Base-by-base conservation (phyloP, 257 asterid species). In the Coffea eugenioides region DNA sequence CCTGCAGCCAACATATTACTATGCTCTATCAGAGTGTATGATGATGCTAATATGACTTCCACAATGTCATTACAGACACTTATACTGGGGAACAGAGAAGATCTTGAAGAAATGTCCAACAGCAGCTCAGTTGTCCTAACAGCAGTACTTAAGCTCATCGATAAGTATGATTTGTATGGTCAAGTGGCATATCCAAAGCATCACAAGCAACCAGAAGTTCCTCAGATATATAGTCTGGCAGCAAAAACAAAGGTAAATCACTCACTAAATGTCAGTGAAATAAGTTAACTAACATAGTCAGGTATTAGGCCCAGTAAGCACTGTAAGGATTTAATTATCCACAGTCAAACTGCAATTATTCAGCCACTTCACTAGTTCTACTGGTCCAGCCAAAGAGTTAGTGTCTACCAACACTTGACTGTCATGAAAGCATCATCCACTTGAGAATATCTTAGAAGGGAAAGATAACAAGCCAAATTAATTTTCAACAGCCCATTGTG, bases 81-180 rank as follows among this genome's bases (percentile, higher is more conserved):
- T 34, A 89, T 91, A 83, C 84, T 91, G 46, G 96, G 94, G n/a
- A 91, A 91, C 89, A 84, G 96, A 86, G 92, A 88, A 67, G 83
- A 80, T 83, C 89, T 89, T 66, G 96, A 89, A 49, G 92, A 87
- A 70, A 88, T 90, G 94, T 87, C 96, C 18, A 80, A 54, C 80
- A 84, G 80, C 86, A 91, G 89, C 89, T 91, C 96, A 74, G 78
- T 86, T 62, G 94, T 91, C 77, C 88, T 90, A 61, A 85, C 88
- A 39, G 82, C 90, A 65, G 91, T 88, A 77, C 90, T 89, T 66
- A 88, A 86, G 90, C 90, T 91, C 80, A 83, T 90, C 39, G 96
- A 91, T 84, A 88, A 82, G 82, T 88, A 87, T 74, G 89, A 88
- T 83, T 79, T 90, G 88, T 88, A 91, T 43, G 94, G 94, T 64